Conservation (phyloP, 179 eudicot genomes). For the Spergularia azorica region DNA sequence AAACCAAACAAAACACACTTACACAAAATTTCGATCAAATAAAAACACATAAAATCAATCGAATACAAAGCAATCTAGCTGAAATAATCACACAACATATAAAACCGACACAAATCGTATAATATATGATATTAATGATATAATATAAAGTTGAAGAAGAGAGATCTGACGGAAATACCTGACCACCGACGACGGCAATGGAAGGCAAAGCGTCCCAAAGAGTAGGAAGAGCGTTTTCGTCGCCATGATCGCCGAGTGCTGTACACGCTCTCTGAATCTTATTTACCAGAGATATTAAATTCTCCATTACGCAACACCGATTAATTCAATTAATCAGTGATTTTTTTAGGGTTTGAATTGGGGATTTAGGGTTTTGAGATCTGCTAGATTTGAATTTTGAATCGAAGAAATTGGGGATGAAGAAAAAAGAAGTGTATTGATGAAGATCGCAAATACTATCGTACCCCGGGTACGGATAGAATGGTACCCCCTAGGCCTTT, state of each 20-base stretch:
- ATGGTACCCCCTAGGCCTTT: too few relatives aligned
- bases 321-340: background rate
- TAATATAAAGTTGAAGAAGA: background rate
- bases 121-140: background rate
- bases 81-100: background rate
- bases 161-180: slow-evolving; percentile 46
- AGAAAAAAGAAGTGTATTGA: background rate
- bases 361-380: slow-evolving; percentile 1
- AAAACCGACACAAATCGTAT: too few relatives aligned
- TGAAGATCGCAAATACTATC: background rate
- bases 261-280: slow-evolving; percentile 95
- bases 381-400: slow-evolving; percentile 33
- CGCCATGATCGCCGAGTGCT: slow-evolving; percentile 93
- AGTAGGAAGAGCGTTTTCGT: slow-evolving; percentile 86
- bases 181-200: slow-evolving; percentile 98
- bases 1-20: background rate
- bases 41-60: background rate
- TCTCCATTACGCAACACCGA: slow-evolving; percentile 55
- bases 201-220: slow-evolving; percentile 98
- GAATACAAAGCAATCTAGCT: background rate
- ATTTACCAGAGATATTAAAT: slow-evolving; percentile 69
- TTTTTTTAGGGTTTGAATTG: too few relatives aligned
- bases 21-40: too few relatives aligned
- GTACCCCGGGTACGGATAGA: too few relatives aligned
- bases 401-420: background rate